These are phyloP conservation scores for Rhynchosporium agropyri DNA, from an alignment of 2,329 filamentous ascomycete genomes.

Conservation along the genomic window DNA sequence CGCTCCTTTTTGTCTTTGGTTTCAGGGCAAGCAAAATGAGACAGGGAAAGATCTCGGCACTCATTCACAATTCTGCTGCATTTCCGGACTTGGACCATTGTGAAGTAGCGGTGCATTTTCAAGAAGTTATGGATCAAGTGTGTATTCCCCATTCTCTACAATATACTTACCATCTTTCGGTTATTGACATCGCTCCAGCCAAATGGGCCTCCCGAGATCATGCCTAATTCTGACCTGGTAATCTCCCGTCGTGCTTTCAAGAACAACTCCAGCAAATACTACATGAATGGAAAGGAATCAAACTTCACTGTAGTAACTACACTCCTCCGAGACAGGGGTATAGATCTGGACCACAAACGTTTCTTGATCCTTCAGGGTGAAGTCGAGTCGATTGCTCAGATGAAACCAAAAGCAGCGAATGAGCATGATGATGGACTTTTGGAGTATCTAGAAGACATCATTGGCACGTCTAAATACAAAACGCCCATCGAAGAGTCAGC, in stretches of 20 bases:
- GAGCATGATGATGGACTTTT: slow-evolving; percentile 96
- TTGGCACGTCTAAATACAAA: slow-evolving; percentile 98
- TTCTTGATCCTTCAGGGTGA: slow-evolving; percentile 97
- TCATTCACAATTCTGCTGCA: slow-evolving; percentile 95
- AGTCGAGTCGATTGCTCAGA: slow-evolving; percentile 97
- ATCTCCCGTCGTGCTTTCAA: slow-evolving; percentile 94
- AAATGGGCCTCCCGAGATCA: slow-evolving; percentile 71
- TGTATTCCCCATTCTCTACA: slow-evolving; percentile 30
- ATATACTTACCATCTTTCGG: slow-evolving; percentile 10
- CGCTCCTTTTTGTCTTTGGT: slow-evolving; percentile 96
- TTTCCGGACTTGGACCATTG: slow-evolving; percentile 85
- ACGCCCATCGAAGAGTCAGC: slow-evolving; percentile 93
- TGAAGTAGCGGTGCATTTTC: slow-evolving; percentile 95
- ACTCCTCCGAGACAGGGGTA: slow-evolving; percentile 81
- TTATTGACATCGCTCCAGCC: slow-evolving; percentile 50
- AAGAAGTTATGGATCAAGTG: slow-evolving; percentile 86
- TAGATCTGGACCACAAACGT: slow-evolving; percentile 96
- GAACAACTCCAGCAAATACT: slow-evolving; percentile 98
- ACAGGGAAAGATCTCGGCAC: slow-evolving; percentile 94
- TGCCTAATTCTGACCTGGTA: slow-evolving; percentile 82
- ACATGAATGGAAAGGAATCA: slow-evolving; percentile 87
- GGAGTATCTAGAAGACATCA: slow-evolving; percentile 97
- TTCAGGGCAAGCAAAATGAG: slow-evolving; percentile 99
- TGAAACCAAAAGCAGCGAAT: slow-evolving; percentile 94
- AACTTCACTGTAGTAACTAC: slow-evolving; percentile 92